Evolutionary conservation across 1,284 basidiomycete species (phyloP).

Genomic region (Coriolopsis trogii): DNA sequence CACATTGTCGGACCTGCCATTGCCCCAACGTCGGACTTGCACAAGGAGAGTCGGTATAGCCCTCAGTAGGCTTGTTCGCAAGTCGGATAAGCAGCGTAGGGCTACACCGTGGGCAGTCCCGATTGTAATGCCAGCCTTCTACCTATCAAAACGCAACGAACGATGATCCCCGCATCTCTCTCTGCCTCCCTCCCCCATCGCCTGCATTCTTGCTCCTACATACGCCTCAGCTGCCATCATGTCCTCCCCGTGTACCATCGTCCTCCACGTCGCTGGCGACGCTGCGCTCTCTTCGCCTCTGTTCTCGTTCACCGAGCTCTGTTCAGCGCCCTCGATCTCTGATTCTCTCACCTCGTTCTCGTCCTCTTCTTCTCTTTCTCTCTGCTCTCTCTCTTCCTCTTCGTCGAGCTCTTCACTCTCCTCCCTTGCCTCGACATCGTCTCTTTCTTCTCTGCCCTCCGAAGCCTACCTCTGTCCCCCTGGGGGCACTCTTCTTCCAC

Average conservation of each 20-base stretch:
- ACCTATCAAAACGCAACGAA: too few species aligned
- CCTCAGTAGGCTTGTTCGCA: too few species aligned
- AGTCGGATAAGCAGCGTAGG: too few species aligned
- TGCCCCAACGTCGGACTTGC: too few species aligned
- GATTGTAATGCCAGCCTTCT: too few species aligned
- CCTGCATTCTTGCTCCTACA: not conserved
- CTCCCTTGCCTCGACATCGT: not conserved
- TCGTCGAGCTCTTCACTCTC: not conserved
- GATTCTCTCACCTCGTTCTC: not conserved
- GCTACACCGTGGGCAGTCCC: too few species aligned
- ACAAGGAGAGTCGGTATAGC: too few species aligned
- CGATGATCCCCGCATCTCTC: too few species aligned
- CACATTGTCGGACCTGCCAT: too few species aligned
- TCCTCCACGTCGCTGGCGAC: slow-evolving; percentile 2
- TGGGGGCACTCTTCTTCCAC: not conserved
- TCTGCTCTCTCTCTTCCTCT: not conserved
- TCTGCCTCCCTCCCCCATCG: not conserved
- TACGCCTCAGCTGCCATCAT: not conserved
- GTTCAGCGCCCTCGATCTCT: not conserved
- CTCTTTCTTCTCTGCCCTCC: not conserved
- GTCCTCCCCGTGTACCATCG: not conserved
- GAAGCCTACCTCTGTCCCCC: not conserved
- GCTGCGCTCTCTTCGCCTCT: not conserved
- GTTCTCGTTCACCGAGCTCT: too few species aligned
- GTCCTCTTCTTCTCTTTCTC: not conserved